Evolutionary conservation across 768 basidiomycete species (phyloP), one percentile per base, ranked within the genome.

Genomic region (Leccinum fibrillosum): DNA sequence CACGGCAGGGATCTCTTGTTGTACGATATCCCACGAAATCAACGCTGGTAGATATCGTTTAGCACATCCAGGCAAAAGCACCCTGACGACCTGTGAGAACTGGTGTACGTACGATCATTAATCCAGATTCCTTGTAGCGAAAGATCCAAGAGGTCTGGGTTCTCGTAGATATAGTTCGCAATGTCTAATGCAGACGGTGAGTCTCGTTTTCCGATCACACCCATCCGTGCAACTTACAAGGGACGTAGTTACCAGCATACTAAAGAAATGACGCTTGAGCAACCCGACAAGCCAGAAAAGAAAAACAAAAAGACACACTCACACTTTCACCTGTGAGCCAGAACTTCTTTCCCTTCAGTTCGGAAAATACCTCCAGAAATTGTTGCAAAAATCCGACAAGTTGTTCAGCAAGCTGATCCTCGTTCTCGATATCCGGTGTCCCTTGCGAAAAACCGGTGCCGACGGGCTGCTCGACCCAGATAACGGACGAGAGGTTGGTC

Each of bases 381-480:
- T 92, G 90, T 58, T 85, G 80, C 64, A 92, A 54, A 70, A 91
- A 91, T 8, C 70, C 82, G 6, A 77, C 76, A 2, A 82, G 68
- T 52, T 82, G 80, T 11, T 72, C 82, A 7, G 84, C 85, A 0
- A 90, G 74, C 49, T 86, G 78, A 52, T 81, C 61, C 61, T 89
- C 81, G n/a, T 81, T 80, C 69, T 77, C 71, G 34, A 85, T 84
- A 56, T 85, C 82, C 0, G 89, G 88, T 9, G 60, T 75, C 17
- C 90, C 89, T 59, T 86, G 86, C 3, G 86, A 86, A 69, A 85
- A 91, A 0, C 89, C 89, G 6, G 89, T 90, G 8, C 89, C 89
- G 32, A 92, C 84, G 4, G 89, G 89, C 62, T 90, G 90, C 61
- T 92, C 90, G 12, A 91, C 82, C 77, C 81, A 91, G n/a, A 90